Percentiles rank a stretch among this genome's conserved stretches.
phyloP scores from a whole-genome alignment of 768 basidiomycete species.

The Naganishia vaughanmartiniae region DNA sequence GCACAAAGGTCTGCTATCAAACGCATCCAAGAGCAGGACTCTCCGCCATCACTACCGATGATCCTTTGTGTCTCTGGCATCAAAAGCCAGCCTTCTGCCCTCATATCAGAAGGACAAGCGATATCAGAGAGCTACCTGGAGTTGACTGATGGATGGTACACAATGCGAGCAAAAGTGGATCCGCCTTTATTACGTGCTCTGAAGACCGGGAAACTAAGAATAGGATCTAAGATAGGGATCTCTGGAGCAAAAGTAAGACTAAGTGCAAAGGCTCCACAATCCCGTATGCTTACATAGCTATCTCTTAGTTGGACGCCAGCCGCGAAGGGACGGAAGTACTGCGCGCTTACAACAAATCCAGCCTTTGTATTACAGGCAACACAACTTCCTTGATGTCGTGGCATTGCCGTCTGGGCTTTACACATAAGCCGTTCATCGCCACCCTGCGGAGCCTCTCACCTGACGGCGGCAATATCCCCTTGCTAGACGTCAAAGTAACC shows the following conservation, averaged over 20 bases:
- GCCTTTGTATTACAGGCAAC: constrained; percentile 73
- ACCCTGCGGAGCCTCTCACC: constrained; percentile 73
- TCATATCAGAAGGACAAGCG: constrained; percentile 21
- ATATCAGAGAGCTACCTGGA: constrained; percentile 62
- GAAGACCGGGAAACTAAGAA: constrained; percentile 62
- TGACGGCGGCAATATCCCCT: constrained; percentile 74
- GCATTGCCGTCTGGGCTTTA: constrained; percentile 84
- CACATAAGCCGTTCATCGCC: constrained; percentile 63
- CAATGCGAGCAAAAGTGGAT: constrained; percentile 74
- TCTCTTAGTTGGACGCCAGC: constrained; percentile 62
- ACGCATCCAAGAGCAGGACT: constrained; percentile 77
- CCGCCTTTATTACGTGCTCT: constrained; percentile 68
- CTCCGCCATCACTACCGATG: constrained; percentile 73
- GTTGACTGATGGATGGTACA: constrained; percentile 97
- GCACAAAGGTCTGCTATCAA: constrained; percentile 79
- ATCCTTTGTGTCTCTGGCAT: constrained; percentile 79
- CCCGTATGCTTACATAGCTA: not conserved
- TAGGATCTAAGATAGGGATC: constrained; percentile 80
- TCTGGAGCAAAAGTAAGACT: constrained; percentile 71
- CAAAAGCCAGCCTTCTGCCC: constrained; percentile 23
- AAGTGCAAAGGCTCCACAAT: not conserved
- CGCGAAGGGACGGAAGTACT: constrained; percentile 80
- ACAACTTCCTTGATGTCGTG: constrained; percentile 81
- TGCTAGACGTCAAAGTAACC: constrained; percentile 70
- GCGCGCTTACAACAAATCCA: constrained; percentile 69